Conservation (phyloP, 768 basidiomycete genomes). For the Auricularia auricula-judae region DNA sequence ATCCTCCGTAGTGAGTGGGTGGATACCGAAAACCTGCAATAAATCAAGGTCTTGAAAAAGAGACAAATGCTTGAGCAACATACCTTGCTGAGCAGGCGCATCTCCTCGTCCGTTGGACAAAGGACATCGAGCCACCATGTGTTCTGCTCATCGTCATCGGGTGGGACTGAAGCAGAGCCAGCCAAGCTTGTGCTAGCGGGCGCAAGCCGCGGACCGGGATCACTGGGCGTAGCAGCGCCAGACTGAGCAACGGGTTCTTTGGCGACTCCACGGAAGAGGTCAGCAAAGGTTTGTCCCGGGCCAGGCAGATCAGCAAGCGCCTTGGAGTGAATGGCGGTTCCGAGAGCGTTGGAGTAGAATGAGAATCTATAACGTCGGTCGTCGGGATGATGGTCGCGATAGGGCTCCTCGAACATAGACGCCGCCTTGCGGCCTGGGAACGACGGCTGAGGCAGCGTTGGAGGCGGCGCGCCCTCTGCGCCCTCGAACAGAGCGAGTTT, state of each 20-base stretch:
- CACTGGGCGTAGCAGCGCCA: conserved; percentile 7
- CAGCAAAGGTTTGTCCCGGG: conserved; percentile 86
- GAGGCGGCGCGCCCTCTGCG: conserved; percentile 33
- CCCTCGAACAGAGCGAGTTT: conserved; percentile 90
- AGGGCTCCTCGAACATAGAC: conserved; percentile 3
- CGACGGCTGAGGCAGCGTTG: conserved; percentile 30
- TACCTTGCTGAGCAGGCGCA: conserved; percentile 93
- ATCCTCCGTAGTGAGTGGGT: conserved; percentile 97
- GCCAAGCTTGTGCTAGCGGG: neutral
- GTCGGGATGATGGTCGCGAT: conserved; percentile 34
- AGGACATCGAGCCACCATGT: conserved; percentile 98
- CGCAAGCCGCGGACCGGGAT: neutral
- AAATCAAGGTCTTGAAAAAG: conserved; percentile 1
- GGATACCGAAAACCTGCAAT: conserved; percentile 85
- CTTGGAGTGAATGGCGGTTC: conserved; percentile 89
- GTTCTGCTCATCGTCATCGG: conserved; percentile 47
- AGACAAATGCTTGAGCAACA: conserved; percentile 7
- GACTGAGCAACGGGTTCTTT: conserved; percentile 1
- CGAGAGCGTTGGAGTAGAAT: conserved; percentile 89
- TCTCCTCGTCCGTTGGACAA: conserved; percentile 94
- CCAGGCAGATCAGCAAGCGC: conserved; percentile 89
- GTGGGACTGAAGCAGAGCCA: neutral
- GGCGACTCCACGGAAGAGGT: conserved; percentile 59
- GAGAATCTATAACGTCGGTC: conserved; percentile 96
- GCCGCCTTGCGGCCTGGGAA: conserved; percentile 4